These are phyloP conservation scores for Exserohilum turcica DNA, from an alignment of 2,329 filamentous ascomycete genomes.

Conservation along the genomic window DNA sequence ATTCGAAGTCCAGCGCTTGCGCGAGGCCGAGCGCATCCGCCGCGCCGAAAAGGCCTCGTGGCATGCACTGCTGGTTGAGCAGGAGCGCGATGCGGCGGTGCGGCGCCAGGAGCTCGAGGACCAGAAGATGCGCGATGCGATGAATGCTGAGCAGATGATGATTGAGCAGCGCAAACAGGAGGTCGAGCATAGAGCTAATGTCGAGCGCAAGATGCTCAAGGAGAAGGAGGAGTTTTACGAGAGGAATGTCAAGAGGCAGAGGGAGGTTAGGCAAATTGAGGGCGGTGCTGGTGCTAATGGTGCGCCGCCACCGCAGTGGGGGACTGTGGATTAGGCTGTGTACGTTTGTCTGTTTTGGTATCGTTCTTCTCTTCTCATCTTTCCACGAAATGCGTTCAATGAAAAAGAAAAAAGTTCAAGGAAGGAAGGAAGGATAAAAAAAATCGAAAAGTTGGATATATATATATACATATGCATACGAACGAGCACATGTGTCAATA, in stretches of 20 bases:
- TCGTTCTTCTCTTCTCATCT: too few relatives aligned
- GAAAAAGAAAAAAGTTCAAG: too few relatives aligned
- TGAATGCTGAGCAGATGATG: conserved; percentile 26
- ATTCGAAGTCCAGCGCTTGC: conserved; percentile 38
- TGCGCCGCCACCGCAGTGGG: conserved; percentile 25
- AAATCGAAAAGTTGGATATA: too few relatives aligned
- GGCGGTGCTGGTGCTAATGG: conserved; percentile 13
- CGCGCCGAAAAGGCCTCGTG: conserved; percentile 37
- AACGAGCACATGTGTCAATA: too few relatives aligned
- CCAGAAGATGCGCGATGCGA: conserved; percentile 20
- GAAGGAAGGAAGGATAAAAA: too few relatives aligned
- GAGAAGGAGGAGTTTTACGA: conserved; percentile 44
- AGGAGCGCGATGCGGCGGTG: conserved; percentile 35
- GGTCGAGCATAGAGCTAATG: conserved; percentile 31
- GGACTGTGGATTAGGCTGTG: conserved; percentile 34
- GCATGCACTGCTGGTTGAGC: conserved; percentile 37
- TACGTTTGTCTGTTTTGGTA: background rate
- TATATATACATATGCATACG: too few relatives aligned
- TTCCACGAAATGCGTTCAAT: too few relatives aligned
- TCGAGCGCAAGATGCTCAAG: conserved; percentile 36
- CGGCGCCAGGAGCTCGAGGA: conserved; percentile 32
- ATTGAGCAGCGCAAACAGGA: conserved; percentile 33
- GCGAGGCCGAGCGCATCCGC: conserved; percentile 40
- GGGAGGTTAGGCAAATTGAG: conserved; percentile 38
- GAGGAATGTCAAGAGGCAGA: conserved; percentile 41